Evolutionary conservation across 129 eudicot species (phyloP), one percentile per base, ranked within the genome.

Genomic region (Scalesia atractyloides): DNA sequence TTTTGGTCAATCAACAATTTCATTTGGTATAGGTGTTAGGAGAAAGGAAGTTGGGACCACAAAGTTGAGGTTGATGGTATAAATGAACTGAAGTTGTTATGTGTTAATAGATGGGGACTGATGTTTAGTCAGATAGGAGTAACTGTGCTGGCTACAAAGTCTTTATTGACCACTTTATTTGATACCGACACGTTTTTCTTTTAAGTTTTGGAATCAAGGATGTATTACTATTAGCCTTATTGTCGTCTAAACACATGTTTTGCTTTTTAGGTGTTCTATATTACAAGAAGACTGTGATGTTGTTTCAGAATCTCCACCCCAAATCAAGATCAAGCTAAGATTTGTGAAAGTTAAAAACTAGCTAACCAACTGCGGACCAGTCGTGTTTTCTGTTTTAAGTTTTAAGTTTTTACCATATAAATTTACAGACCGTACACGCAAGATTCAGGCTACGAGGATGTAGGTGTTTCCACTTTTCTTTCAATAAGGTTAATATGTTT

Each of bases 261-360:
- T 68, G 65, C 57, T 5, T 70, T 72, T 39, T 71, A 95, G 99
- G 94, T 66, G 88, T 78, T 91, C 99, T 26, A 95, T 95, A 90
- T 95, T 95, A 76, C 97, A 95, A 84, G 97, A 95, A 26, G 99
- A 95, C 67, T 95, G 96, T 68, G 73, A 69, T 70, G 71, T 94
- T 72, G 82, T 90, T 78, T 81, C 94, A 63, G 96, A 86, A 53
- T 79, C 91, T 43, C 95, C 96, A 69, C 92, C 97, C 51, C 93
- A 73, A 72, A 80, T 95, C 50, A 73, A 73, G 72, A 82, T 95
- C 69, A 86, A 95, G 69, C 79, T 95, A 77, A 95, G 99, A 97
- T 95, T 53, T 81, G 73, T 62, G 67, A 62, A 10, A 14, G 69
- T 2, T 41, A 70, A 69, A 44, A 20, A 60, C 54, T 62, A 62